Evolutionary conservation across 441 rosid genomes (phyloP).

Genomic region (Eutrema salsugineum): DNA sequence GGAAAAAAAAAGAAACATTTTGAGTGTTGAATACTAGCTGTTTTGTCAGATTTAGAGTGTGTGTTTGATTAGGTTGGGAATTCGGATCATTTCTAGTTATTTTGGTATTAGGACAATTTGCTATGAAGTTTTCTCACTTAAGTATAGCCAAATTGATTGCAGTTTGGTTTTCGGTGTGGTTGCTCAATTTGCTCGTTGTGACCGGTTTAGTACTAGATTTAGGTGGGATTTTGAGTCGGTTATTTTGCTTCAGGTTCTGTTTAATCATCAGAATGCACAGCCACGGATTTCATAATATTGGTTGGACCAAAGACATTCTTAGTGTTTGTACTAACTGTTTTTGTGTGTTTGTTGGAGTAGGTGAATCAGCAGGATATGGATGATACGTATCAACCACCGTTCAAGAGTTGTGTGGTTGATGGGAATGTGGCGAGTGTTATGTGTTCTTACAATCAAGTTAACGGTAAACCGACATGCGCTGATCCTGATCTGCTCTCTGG

Average conservation of each 20-base stretch:
- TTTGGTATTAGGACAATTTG: too few relatives aligned
- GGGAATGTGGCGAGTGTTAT: slow-evolving; percentile 96
- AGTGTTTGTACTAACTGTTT: neutral
- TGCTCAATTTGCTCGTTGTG: neutral
- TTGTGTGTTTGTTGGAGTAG: slow-evolving; percentile 37
- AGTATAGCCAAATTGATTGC: too few relatives aligned
- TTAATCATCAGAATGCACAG: neutral
- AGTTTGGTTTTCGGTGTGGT: neutral
- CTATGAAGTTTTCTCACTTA: too few relatives aligned
- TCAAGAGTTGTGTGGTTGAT: slow-evolving; percentile 85
- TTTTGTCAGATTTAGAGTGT: neutral
- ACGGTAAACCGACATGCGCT: slow-evolving; percentile 86
- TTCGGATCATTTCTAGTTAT: neutral
- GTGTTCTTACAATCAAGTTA: slow-evolving; percentile 90
- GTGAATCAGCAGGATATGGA: slow-evolving; percentile 87
- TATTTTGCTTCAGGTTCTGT: neutral
- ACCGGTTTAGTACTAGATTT: neutral
- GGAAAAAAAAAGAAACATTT: neutral
- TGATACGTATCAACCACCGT: slow-evolving; percentile 92
- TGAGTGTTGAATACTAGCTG: neutral
- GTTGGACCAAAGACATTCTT: neutral
- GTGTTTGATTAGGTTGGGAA: neutral
- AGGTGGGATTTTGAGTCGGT: too few relatives aligned
- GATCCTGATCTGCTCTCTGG: slow-evolving; percentile 71
- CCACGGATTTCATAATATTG: neutral